These are phyloP conservation scores for Polyporus arcularius DNA, from an alignment of 768 basidiomycete species.

Conservation along the genomic window DNA sequence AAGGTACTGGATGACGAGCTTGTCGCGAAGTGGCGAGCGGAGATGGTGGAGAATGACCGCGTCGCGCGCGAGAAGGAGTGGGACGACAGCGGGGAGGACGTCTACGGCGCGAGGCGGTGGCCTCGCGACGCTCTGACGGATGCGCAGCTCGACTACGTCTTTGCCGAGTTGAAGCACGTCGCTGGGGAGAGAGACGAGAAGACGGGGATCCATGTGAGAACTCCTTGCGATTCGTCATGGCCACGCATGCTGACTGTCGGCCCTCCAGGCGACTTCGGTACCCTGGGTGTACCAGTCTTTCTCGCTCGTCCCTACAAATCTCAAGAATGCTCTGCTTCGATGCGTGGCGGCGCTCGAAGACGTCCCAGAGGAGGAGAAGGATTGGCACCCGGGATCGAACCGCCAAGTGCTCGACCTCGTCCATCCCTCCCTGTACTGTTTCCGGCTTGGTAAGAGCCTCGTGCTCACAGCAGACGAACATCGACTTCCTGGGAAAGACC, in stretches of 20 bases:
- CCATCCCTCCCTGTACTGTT: conserved; percentile 44
- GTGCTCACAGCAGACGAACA: background rate
- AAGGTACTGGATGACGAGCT: conserved; percentile 10
- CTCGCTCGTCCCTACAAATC: background rate
- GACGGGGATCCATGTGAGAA: conserved; percentile 14
- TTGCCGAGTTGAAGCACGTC: conserved; percentile 9
- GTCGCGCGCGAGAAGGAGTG: background rate
- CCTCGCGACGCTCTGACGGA: conserved; percentile 7
- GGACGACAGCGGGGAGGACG: conserved; percentile 1
- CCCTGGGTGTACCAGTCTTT: background rate
- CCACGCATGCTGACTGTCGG: background rate
- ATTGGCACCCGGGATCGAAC: conserved; percentile 49
- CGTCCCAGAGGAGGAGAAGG: conserved; percentile 36
- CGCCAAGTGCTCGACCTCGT: conserved; percentile 45
- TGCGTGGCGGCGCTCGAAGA: conserved; percentile 32
- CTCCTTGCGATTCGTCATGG: background rate
- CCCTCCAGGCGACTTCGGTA: background rate
- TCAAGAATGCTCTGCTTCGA: background rate
- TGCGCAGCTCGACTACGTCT: conserved; percentile 15
- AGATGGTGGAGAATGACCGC: conserved; percentile 11
- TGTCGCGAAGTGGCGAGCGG: conserved; percentile 7
- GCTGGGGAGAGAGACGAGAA: conserved; percentile 8
- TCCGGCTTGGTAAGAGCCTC: conserved; percentile 16
- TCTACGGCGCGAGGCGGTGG: conserved; percentile 5
- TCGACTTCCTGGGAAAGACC: background rate